Conservation (phyloP, 2,329 filamentous ascomycete genomes). For the Diplodia mutila region DNA sequence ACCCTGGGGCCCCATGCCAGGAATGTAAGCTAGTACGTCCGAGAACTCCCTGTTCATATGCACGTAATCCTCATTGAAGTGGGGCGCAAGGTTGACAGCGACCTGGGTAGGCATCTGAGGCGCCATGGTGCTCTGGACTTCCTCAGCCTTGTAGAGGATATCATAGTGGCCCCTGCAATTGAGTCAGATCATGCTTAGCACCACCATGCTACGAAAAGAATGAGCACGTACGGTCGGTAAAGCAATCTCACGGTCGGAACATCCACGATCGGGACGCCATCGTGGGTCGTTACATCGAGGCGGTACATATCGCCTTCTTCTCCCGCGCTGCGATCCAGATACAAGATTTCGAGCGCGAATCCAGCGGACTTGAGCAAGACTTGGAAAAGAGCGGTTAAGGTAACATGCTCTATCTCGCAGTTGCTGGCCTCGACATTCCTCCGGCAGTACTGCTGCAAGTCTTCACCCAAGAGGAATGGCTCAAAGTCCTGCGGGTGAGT, state of each 20-base stretch:
- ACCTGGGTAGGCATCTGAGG: conserved; percentile 39
- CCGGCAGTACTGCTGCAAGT: conserved; percentile 70
- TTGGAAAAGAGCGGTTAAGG: conserved; percentile 75
- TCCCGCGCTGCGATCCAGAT: conserved; percentile 84
- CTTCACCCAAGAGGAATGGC: conserved; percentile 64
- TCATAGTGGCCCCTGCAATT: conserved; percentile 79
- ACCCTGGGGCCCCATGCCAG: conserved; percentile 51
- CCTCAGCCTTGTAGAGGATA: conserved; percentile 76
- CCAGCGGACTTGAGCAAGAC: conserved; percentile 78
- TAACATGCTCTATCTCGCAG: conserved; percentile 90
- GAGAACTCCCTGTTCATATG: conserved; percentile 40
- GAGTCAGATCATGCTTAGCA: conserved; percentile 31
- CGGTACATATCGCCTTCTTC: conserved; percentile 73
- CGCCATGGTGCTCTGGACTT: conserved; percentile 43
- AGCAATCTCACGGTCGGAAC: conserved; percentile 69
- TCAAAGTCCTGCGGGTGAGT: conserved; percentile 70
- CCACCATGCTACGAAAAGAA: neutral
- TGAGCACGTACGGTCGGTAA: conserved; percentile 63
- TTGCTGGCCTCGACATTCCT: conserved; percentile 73
- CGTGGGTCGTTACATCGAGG: conserved; percentile 56
- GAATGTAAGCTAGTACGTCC: conserved; percentile 47
- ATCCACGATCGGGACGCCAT: conserved; percentile 48
- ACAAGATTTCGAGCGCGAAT: conserved; percentile 83
- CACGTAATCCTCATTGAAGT: conserved; percentile 42
- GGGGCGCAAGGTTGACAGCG: conserved; percentile 31